A percentile compares a stretch with the other conserved stretches of the same genome.
Conservation (phyloP, 768 basidiomycete genomes). For the Cyclocybe cylindracea region DNA sequence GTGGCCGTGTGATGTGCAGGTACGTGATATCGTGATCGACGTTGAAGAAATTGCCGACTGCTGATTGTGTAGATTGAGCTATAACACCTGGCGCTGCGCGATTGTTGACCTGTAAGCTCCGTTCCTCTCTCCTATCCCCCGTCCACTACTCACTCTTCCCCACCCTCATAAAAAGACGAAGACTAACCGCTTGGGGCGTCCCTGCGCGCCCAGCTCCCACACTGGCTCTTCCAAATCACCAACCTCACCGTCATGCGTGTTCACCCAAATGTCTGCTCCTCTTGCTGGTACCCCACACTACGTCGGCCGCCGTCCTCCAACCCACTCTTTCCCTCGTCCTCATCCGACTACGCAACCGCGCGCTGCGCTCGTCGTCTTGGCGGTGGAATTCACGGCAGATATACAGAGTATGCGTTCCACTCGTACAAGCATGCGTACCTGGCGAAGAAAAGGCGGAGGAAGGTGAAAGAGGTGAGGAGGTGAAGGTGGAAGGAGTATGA, state of each 20-base stretch:
- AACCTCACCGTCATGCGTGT: conserved; percentile 72
- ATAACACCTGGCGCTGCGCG: conserved; percentile 85
- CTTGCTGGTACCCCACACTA: no score
- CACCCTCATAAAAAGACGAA: conserved; percentile 79
- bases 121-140: background rate
- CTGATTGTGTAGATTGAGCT: conserved; percentile 37
- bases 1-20: conserved; percentile 68
- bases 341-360: conserved; percentile 67
- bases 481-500: conserved; percentile 21
- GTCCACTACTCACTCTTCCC: background rate
- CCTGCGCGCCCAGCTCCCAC: conserved; percentile 55
- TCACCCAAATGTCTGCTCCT: conserved; percentile 81
- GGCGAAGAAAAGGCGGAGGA: conserved; percentile 22
- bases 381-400: conserved; percentile 81
- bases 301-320: conserved; percentile 53
- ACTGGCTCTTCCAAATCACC: conserved; percentile 44
- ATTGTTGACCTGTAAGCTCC: conserved; percentile 66
- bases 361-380: conserved; percentile 62
- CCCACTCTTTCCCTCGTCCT: conserved; percentile 51
- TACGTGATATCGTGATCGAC: conserved; percentile 16
- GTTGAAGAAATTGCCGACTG: conserved; percentile 4
- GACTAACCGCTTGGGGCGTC: conserved; percentile 94
- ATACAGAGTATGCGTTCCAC: conserved; percentile 87
- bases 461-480: conserved; percentile 28
- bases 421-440: conserved; percentile 65